Evolutionary conservation across 257 asterid species (phyloP).

Genomic region (Coffea canephora): DNA sequence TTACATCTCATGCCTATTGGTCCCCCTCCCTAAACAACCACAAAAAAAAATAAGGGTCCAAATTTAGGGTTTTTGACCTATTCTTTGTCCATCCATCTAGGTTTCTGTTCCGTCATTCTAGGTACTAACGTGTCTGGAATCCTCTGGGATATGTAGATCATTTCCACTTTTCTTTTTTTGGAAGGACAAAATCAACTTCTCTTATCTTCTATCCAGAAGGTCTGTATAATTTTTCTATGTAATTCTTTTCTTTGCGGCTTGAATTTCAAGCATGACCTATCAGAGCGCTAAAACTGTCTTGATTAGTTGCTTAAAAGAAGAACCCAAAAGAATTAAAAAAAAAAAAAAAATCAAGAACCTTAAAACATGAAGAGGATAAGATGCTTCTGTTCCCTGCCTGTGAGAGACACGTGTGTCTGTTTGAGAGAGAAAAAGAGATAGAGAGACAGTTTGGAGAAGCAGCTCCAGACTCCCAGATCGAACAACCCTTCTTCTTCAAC

Average conservation of each 20-base stretch:
- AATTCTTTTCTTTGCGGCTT: neutral
- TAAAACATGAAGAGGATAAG: too few species aligned
- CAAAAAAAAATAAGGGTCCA: neutral
- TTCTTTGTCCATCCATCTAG: constrained; percentile 7
- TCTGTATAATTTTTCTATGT: neutral
- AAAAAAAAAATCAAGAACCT: neutral
- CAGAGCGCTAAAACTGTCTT: neutral
- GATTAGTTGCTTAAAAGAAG: neutral
- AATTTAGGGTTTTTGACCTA: constrained; percentile 25
- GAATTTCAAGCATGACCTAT: neutral
- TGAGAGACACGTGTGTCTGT: too few species aligned
- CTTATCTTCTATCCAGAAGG: neutral
- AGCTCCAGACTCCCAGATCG: neutral
- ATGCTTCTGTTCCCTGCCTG: too few species aligned
- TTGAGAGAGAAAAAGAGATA: too few species aligned
- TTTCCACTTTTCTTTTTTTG: neutral
- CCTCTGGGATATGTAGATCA: neutral
- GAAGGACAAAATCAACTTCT: neutral
- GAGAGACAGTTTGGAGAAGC: too few species aligned
- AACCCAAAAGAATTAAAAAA: too few species aligned
- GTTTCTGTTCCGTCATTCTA: neutral
- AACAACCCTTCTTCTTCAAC: neutral
- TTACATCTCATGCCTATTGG: neutral
- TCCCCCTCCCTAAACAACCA: neutral
- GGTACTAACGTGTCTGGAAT: neutral